Conservation (phyloP, 179 eudicot genomes). For the Actinidia chinensis region DNA sequence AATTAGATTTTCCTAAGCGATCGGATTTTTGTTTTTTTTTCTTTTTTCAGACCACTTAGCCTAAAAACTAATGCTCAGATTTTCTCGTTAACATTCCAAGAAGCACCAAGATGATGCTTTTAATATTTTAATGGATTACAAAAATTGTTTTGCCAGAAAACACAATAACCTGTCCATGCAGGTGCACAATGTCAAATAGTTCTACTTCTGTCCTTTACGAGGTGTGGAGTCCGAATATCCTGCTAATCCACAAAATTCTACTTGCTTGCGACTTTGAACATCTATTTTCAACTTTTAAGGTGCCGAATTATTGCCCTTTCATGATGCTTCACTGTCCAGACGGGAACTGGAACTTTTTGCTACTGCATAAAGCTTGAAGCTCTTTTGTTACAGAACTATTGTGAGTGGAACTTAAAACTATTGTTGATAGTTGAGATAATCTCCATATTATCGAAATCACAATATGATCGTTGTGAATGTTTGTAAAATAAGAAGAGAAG, state of each 20-base stretch:
- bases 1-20: no score
- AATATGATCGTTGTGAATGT: background rate
- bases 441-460: background rate
- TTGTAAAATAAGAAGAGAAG: background rate
- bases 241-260: background rate
- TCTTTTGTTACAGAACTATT: background rate
- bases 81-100: conserved; percentile 2
- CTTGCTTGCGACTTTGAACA: background rate
- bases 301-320: background rate
- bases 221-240: background rate
- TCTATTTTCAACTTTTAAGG: background rate
- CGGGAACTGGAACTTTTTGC: background rate
- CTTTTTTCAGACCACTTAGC: no score
- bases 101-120: conserved; percentile 1
- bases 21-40: no score
- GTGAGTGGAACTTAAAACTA: background rate
- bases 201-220: background rate
- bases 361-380: background rate
- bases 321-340: background rate
- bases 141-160: background rate
- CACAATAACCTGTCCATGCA: background rate
- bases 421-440: conserved; percentile 2
- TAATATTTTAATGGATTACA: background rate
- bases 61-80: background rate
- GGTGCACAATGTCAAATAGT: background rate